These are phyloP conservation scores for Phytophthora pistaciae DNA, from an alignment of 352 stramenopile genomes.

Conservation along the genomic window DNA sequence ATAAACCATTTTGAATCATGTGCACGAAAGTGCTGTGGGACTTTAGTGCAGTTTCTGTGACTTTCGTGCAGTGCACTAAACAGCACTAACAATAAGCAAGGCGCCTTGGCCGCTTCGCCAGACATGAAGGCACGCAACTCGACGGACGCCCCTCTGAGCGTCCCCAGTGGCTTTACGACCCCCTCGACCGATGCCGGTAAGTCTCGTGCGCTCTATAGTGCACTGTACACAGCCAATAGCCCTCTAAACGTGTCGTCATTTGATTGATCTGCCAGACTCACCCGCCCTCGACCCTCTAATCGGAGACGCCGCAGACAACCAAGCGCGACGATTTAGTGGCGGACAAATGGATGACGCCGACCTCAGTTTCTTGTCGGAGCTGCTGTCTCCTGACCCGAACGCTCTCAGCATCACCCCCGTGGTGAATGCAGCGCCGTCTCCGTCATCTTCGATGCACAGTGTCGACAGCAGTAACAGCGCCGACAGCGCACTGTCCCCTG, in stretches of 20 bases:
- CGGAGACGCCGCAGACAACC: background rate
- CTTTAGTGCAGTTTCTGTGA: too few relatives aligned
- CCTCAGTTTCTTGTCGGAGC: slow-evolving; percentile 57
- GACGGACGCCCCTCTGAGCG: background rate
- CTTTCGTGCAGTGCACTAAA: too few relatives aligned
- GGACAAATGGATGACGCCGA: slow-evolving; percentile 27
- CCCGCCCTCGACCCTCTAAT: background rate
- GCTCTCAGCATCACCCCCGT: slow-evolving; percentile 16
- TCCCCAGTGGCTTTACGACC: background rate
- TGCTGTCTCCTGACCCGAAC: slow-evolving; percentile 50
- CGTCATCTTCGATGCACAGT: slow-evolving; percentile 12
- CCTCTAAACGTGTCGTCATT: background rate
- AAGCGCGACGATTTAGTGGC: background rate
- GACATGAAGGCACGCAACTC: background rate
- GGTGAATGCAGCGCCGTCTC: background rate
- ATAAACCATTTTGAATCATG: too few relatives aligned
- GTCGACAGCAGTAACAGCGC: background rate
- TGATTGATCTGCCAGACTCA: background rate
- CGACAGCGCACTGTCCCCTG: background rate
- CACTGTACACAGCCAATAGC: background rate
- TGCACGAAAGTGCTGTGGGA: too few relatives aligned
- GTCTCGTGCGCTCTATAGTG: background rate
- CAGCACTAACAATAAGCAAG: background rate
- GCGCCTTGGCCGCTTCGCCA: background rate
- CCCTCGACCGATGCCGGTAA: slow-evolving; percentile 3